Evolutionary conservation across 2,329 filamentous ascomycete genomes (phyloP).

Genomic region (Didymella pinodella): DNA sequence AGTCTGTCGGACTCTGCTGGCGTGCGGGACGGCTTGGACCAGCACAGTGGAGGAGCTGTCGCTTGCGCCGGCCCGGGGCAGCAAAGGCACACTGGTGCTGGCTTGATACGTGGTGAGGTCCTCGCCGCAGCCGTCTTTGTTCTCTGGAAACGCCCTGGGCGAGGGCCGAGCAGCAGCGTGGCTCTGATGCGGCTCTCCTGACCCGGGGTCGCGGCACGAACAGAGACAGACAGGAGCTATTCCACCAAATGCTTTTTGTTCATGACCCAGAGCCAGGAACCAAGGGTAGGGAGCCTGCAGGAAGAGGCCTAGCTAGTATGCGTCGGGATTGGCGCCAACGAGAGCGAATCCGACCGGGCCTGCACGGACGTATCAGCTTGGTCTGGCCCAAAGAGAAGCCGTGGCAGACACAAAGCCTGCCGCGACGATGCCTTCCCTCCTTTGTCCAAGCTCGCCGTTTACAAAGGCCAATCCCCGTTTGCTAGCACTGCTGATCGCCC

Average conservation of each 20-base stretch:
- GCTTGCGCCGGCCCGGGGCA: slow-evolving; percentile 48
- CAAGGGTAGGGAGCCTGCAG: slow-evolving; percentile 41
- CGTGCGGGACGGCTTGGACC: slow-evolving; percentile 52
- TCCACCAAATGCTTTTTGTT: slow-evolving; percentile 34
- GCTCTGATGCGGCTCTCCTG: slow-evolving; percentile 44
- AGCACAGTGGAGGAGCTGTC: slow-evolving; percentile 47
- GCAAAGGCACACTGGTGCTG: slow-evolving; percentile 29
- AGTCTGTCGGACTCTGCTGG: slow-evolving; percentile 48
- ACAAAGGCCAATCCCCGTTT: slow-evolving; percentile 27
- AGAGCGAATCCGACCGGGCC: slow-evolving; percentile 29
- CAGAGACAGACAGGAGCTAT: slow-evolving; percentile 35
- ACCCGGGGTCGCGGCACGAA: slow-evolving; percentile 45
- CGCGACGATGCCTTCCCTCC: slow-evolving; percentile 32
- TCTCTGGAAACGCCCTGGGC: slow-evolving; percentile 1
- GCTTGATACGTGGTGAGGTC: slow-evolving; percentile 9
- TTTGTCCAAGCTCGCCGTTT: slow-evolving; percentile 36
- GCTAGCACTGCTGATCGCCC: slow-evolving; percentile 28
- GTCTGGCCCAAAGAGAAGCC: slow-evolving; percentile 44
- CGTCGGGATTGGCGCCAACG: slow-evolving; percentile 49
- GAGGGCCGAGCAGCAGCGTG: slow-evolving; percentile 12
- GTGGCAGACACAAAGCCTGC: slow-evolving; percentile 45
- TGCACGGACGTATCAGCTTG: slow-evolving; percentile 37
- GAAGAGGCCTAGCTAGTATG: slow-evolving; percentile 36
- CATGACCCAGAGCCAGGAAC: slow-evolving; percentile 36
- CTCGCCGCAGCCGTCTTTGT: slow-evolving; percentile 14